A percentile compares a stretch with the other conserved stretches of the same genome.
phyloP scores from a whole-genome alignment of 352 stramenopile species.

The Chrysophaeum taylorii region DNA sequence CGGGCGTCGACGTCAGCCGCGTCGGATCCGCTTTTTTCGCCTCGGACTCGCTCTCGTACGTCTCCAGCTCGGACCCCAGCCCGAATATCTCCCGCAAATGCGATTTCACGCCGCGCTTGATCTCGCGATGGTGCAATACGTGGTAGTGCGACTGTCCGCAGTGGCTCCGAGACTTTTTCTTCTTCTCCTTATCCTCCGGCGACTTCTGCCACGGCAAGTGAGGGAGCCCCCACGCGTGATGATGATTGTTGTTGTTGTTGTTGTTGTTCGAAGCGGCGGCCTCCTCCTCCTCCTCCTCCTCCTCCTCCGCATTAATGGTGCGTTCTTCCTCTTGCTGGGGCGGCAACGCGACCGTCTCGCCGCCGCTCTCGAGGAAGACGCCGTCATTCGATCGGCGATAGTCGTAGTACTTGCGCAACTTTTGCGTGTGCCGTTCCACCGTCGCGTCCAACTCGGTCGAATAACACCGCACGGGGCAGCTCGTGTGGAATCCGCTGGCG shows the following conservation, averaged over 20 bases:
- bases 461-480: too few relatives aligned
- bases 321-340: too few relatives aligned
- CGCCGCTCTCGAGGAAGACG: too few relatives aligned
- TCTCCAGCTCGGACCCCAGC: background rate
- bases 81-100: background rate
- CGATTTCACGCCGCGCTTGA: background rate
- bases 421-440: too few relatives aligned
- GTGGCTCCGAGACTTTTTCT: too few relatives aligned
- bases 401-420: slow-evolving; percentile 10
- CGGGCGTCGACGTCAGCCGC: slow-evolving; percentile 60
- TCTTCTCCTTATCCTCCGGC: background rate
- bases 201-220: too few relatives aligned
- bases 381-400: background rate
- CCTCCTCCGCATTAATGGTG: too few relatives aligned
- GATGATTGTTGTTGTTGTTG: background rate
- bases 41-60: background rate
- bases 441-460: too few relatives aligned
- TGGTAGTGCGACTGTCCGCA: background rate
- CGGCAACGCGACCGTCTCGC: too few relatives aligned
- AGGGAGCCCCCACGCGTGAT: too few relatives aligned
- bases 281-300: background rate
- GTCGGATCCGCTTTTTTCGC: background rate
- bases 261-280: background rate
- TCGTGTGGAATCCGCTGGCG: too few relatives aligned
- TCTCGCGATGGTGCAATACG: background rate